Base-by-base conservation (phyloP, 2,329 filamentous ascomycete genomes). In the Fusarium keratoplasticum region DNA sequence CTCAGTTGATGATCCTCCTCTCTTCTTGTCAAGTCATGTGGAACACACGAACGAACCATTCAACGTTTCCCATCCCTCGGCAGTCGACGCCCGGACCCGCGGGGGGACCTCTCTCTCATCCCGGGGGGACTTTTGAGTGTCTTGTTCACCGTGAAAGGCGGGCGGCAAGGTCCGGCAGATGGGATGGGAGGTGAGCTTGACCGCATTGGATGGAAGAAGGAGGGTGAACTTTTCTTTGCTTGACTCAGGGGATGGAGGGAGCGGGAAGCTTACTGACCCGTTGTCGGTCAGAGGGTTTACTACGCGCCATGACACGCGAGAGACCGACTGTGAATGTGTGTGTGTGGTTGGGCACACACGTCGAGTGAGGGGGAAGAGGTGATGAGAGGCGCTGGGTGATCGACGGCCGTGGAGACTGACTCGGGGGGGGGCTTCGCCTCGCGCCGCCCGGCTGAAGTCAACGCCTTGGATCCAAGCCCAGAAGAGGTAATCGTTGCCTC, bases 31-130 rank as follows among this genome's bases (percentile, higher is more conserved):
- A 57, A 57, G 54, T 66, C 50, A 67, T 62, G 62, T 54, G 47
- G 25, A 25, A 16, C 40, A 27, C 20, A 58, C 29, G 16, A 61
- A 63, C 20, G 67, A 59, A 67, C 67, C 59, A 68, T 64, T 52
- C 50, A 38, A 50, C n/a, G 20, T 25, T 18, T 25, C 22, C 42
- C 20, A 38, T 31, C 70, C 42, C 50, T 70, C 55, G 67, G 62
- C 63, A 73, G 67, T 73, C 63, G 40, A 71, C 63, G 64, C 71
- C 71, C 67, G 67, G 71, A 60, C 71, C 71, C 71, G 67, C 71
- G 71, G n/a, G 42, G 55, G 44, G 42, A 20, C 22, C 42, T 6
- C 44, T 18, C 25, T 31, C 59, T 71, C 67, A 65, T 55, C 58
- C 36, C 52, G 60, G 63, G 67, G 71, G 71, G 65, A 69, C 71